Evolutionary conservation across 257 asterid species (phyloP).

Genomic region (Nicotiana tomentosiformis): DNA sequence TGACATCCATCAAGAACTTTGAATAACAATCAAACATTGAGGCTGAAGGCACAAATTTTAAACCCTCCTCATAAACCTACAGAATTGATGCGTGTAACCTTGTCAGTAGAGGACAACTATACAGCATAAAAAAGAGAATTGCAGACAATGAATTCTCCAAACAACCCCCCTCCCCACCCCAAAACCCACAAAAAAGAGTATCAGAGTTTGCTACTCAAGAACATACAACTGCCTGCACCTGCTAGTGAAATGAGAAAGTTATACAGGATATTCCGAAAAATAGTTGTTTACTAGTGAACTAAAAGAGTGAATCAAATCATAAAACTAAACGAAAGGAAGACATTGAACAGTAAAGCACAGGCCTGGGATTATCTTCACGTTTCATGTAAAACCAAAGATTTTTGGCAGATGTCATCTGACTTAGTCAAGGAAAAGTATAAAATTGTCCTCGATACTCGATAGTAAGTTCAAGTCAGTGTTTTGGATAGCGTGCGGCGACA

Average conservation of each 20-base stretch:
- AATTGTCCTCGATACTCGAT: background rate
- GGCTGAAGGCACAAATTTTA: slow-evolving; percentile 48
- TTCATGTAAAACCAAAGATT: background rate
- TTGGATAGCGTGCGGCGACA: too few relatives aligned
- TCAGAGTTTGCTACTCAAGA: background rate
- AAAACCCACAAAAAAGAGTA: background rate
- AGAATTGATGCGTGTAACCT: slow-evolving; percentile 8
- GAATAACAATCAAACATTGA: slow-evolving; percentile 46
- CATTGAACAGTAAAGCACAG: background rate
- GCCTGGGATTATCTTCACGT: background rate
- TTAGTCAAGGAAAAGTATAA: background rate
- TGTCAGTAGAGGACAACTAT: background rate
- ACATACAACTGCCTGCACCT: background rate
- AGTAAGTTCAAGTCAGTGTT: background rate
- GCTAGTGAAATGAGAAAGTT: background rate
- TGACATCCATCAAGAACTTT: slow-evolving; percentile 59
- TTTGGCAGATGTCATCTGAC: background rate
- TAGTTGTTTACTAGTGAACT: background rate
- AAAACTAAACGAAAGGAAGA: background rate
- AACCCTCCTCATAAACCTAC: slow-evolving; percentile 82
- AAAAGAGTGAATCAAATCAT: background rate
- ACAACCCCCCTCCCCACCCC: background rate
- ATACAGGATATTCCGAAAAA: background rate
- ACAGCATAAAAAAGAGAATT: background rate
- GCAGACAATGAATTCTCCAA: background rate